Evolutionary conservation across 768 basidiomycete genomes (phyloP).

Genomic region (Hypsizygus marmoreus): DNA sequence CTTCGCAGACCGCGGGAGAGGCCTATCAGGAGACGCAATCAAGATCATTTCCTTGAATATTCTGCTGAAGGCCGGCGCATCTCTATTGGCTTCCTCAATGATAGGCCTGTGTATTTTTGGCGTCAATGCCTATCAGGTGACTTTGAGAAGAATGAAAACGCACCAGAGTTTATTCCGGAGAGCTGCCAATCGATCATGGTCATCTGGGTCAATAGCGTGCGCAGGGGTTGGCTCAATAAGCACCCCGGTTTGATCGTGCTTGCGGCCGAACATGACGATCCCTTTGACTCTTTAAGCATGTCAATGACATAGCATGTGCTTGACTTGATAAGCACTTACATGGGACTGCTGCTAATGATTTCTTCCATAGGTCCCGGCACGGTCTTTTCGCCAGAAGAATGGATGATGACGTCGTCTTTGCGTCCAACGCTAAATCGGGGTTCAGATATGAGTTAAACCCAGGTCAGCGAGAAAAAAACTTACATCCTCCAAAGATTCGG

Average conservation of each 20-base stretch:
- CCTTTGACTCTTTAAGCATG: conserved; percentile 26
- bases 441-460: background rate
- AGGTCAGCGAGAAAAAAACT: background rate
- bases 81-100: conserved; percentile 42
- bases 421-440: conserved; percentile 29
- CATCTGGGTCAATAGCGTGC: conserved; percentile 28
- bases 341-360: conserved; percentile 21
- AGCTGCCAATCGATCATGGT: conserved; percentile 25
- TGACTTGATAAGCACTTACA: conserved; percentile 21
- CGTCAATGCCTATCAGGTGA: background rate
- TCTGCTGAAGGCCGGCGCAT: conserved; percentile 37
- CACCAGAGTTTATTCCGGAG: conserved; percentile 38
- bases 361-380: conserved; percentile 31
- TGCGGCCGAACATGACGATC: conserved; percentile 42
- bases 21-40: conserved; percentile 38
- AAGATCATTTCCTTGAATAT: conserved; percentile 54
- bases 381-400: conserved; percentile 34
- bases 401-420: conserved; percentile 31
- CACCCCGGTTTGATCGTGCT: conserved; percentile 30
- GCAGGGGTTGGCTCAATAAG: conserved; percentile 27
- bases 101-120: conserved; percentile 24
- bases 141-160: conserved; percentile 3
- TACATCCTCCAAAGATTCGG: conserved; percentile 46
- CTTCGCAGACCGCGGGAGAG: conserved; percentile 43
- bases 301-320: conserved; percentile 1